Evolutionary conservation across 345 rosid species (phyloP), one percentile per base, ranked within the genome.

Genomic region (Eucalyptus pumila): DNA sequence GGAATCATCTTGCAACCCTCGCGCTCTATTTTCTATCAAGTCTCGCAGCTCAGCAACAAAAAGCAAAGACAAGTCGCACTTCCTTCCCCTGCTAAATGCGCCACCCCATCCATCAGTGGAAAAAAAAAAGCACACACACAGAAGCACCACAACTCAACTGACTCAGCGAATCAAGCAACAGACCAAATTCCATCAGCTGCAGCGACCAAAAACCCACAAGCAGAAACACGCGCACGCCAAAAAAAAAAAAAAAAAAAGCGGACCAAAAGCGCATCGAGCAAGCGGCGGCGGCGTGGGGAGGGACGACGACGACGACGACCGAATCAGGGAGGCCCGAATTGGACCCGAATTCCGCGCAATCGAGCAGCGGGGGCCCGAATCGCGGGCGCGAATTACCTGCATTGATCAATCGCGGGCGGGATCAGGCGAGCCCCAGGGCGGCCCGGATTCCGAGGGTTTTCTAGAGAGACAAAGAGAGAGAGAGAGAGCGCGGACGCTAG

Each of bases 341-440:
- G 83, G 42, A 76, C 83, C 27, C 15, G 47, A 76, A 76, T 76
- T 76, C 83, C 83, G 15, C 27, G 45, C 40, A 37, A 72, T 72
- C 83, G 26, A 72, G 47, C 47, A 37, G 47, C 47, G 14, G 14
- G 83, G 26, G 42, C 47, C 14, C 83, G 83, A 76, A 76, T 76
- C 42, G 83, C 47, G 27, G 24, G 45, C 83, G 58, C 27, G 69
- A 60, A 76, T 80, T 88, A 93, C 94, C 94, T 86, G 91, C 95
- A 93, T 93, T 94, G 91, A 92, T 86, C 90, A 90, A 90, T 90
- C 90, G 86, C 69, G 80, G 19, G 52, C 50, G 90, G 87, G 90
- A 90, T 91, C 92, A 89, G 90, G 86, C 87, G 85, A 37, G 48
- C 88, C 88, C 58, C 26, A 2, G 11, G 58, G 2, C 58, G 58